Percentiles rank a stretch among this genome's conserved stretches.
Evolutionary conservation across 768 basidiomycete species (phyloP).

Genomic region (Tricholoma matsutake): DNA sequence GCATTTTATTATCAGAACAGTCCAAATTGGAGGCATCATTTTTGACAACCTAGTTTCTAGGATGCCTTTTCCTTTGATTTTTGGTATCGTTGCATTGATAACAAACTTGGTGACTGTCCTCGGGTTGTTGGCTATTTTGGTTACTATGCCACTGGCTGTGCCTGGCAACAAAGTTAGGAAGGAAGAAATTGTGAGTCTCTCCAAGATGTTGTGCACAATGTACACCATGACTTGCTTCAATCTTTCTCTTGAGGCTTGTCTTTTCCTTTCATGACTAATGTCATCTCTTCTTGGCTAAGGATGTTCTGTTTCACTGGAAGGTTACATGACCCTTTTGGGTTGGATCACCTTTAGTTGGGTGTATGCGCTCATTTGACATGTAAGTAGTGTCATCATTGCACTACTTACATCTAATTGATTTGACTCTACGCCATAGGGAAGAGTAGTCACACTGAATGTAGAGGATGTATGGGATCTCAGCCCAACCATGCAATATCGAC

Average conservation of each 20-base stretch:
- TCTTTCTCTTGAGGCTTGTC: neutral
- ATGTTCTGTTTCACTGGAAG: constrained; percentile 58
- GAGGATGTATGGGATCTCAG: constrained; percentile 71
- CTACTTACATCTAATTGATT: neutral
- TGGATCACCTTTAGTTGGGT: constrained; percentile 77
- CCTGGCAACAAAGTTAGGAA: constrained; percentile 51
- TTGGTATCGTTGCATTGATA: constrained; percentile 22
- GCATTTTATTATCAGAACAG: constrained; percentile 40
- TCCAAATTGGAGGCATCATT: constrained; percentile 51
- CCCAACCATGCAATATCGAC: constrained; percentile 61
- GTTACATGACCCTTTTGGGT: constrained; percentile 67
- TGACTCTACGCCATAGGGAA: constrained; percentile 39
- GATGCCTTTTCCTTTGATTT: constrained; percentile 39
- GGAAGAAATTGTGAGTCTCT: constrained; percentile 58
- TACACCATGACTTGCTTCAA: neutral
- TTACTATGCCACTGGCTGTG: constrained; percentile 62
- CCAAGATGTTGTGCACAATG: too few relatives aligned
- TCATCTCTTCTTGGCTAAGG: constrained; percentile 30
- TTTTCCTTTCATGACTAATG: neutral
- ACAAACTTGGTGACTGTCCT: constrained; percentile 44
- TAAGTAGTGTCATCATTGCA: constrained; percentile 20
- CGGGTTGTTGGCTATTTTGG: constrained; percentile 42
- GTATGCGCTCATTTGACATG: constrained; percentile 54
- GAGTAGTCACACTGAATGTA: constrained; percentile 58
- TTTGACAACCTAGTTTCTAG: constrained; percentile 48